phyloP scores from a whole-genome alignment of 2,329 filamentous ascomycete genomes.

The Aureobasidium namibiae region DNA sequence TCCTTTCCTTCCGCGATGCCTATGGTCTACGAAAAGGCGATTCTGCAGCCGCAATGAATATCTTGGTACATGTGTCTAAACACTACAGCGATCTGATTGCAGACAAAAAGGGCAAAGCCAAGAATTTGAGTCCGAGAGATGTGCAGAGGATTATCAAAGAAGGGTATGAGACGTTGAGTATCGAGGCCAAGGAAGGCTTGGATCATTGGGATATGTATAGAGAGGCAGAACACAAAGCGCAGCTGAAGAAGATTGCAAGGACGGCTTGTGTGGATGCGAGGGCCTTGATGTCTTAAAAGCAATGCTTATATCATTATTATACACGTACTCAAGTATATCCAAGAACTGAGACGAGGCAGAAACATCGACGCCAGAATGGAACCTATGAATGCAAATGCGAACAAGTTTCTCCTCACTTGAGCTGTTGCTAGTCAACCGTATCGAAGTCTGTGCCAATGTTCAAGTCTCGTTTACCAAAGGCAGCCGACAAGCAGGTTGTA shows the following conservation, averaged over 20 bases:
- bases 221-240: conserved; percentile 73
- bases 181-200: conserved; percentile 78
- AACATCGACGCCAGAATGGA: no score
- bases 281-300: neutral
- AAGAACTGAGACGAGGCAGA: no score
- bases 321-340: no score
- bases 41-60: conserved; percentile 64
- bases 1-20: conserved; percentile 71
- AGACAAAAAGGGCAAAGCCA: conserved; percentile 48
- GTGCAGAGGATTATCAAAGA: conserved; percentile 90
- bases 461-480: no score
- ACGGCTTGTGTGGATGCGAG: conserved; percentile 66
- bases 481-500: no score
- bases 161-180: conserved; percentile 89
- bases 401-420: no score
- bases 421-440: no score
- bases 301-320: no score
- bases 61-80: conserved; percentile 68
- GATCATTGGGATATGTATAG: conserved; percentile 80
- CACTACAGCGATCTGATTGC: conserved; percentile 83
- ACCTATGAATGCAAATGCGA: no score
- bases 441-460: no score
- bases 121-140: conserved; percentile 70
- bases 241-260: conserved; percentile 81
- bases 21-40: conserved; percentile 41